Base-by-base conservation (phyloP, 2,329 filamentous ascomycete genomes). In the Keithomyces neogunnii region DNA sequence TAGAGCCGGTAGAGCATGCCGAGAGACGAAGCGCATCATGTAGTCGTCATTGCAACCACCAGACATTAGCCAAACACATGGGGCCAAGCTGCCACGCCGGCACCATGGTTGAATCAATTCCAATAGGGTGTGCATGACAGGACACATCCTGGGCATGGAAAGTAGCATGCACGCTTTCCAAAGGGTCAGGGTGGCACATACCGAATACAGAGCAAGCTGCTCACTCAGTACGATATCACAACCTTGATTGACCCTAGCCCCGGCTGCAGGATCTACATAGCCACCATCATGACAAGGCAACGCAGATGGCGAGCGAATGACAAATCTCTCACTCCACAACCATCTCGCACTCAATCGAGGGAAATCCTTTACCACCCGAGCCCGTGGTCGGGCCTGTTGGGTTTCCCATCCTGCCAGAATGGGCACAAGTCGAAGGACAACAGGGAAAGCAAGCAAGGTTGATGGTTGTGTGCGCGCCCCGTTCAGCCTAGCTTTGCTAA, bases 11-110 rank as follows among this genome's bases (percentile, higher is more conserved):
- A 19, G 36, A 49, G 47, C 28, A 42, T 46, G 46, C 47, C 51
- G 47, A 52, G 51, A 52, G 47, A 52, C 47, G 49, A n/a, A 40
- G 50, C 19, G 40, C 35, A 30, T 44, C 46, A 52, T 45, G 40
- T 40, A 44, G 31, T 42, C 31, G 40, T 43, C 40, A 31, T 46
- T 46, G 44, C 35, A 31, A 44, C 44, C 13, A 11, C 39, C 4
- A 36, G 40, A 11, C 39, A 33, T 49, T 46, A 43, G 31, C 6
- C 43, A n/a, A 46, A 30, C 47, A 36, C 42, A 43, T 35, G 33
- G 40, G 45, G 42, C 48, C 46, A 33, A 51, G 40, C 30, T 46
- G 40, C 30, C 19, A 43, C 19, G 26, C 30, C 28, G 40, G 30
- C 7, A 43, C 4, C 40, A 44, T 44, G 7, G 4, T 3, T 28